Base-by-base conservation (phyloP, 306 rosid genomes). In the Ormosia semicastrata region DNA sequence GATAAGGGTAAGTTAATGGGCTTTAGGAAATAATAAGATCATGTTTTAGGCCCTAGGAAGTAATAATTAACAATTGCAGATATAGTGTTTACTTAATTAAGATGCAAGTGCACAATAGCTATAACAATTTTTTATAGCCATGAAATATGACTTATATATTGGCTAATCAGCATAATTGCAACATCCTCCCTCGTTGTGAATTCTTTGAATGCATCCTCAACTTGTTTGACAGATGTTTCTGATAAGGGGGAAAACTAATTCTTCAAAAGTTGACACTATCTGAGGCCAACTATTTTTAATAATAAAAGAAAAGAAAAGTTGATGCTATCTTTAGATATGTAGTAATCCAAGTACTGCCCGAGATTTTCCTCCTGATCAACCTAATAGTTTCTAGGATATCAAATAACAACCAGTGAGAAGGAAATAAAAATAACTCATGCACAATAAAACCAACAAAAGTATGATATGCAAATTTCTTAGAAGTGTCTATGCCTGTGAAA, bases 171-270 rank as follows among this genome's bases (percentile, higher is more conserved):
- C 83, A 95, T 92, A 71, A 92, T 83, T 4, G 99, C 98, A 47
- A 93, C 80, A 67, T 93, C 94, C 64, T 95, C 99, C 88, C 88
- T 87, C 50, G 93, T 5, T 12, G 96, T 90, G 82, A 95, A 95
- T 79, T 95, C 99, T 80, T 92, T 95, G 89, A 93, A 95, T 68
- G 97, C 94, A 73, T 95, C 99, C 90, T 95, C 99, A 59, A 93
- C 92, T 86, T 88, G 90, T 86, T 95, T 95, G 39, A 95, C 90
- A 10, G 97, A 90, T 40, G 98, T 95, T 87, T 95, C 97, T 95
- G 86, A 73, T 63, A 79, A 39, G 56, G 41, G 24, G 68, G 47
- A 17, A 13, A 18, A 54, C 2, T 44, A 13, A 39, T 39, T 17
- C 57, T 71, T 69, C 67, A 50, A 9, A 41, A 57, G 67, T 0